Conservation (phyloP, 2,329 filamentous ascomycete genomes). For the Graphilbum fragrans region DNA sequence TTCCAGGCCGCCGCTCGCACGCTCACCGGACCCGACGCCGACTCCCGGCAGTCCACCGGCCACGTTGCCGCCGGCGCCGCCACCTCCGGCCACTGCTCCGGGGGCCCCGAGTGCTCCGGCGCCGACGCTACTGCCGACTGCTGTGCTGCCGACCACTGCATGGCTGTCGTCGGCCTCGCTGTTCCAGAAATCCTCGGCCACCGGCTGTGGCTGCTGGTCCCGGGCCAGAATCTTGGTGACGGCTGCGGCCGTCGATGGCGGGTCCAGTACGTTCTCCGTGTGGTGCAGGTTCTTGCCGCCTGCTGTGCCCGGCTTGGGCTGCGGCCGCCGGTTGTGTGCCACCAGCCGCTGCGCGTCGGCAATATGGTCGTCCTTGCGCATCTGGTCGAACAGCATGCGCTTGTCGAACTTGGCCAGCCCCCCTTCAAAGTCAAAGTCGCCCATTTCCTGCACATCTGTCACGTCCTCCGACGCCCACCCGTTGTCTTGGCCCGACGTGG, state of each 20-base stretch:
- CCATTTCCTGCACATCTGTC: constrained; percentile 84
- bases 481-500: constrained; percentile 41
- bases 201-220: constrained; percentile 17
- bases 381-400: constrained; percentile 79
- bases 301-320: constrained; percentile 53
- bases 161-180: constrained; percentile 58
- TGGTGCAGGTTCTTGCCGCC: constrained; percentile 86
- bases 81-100: neutral
- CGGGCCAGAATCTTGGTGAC: constrained; percentile 11
- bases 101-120: neutral
- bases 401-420: constrained; percentile 94
- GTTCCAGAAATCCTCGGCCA: constrained; percentile 51
- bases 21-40: constrained; percentile 26
- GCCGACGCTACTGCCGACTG: neutral
- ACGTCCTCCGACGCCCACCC: constrained; percentile 96
- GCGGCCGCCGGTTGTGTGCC: constrained; percentile 63
- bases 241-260: constrained; percentile 27
- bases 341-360: constrained; percentile 89
- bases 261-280: constrained; percentile 79
- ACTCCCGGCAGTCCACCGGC: no score
- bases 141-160: constrained; percentile 4
- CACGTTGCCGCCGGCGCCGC: neutral
- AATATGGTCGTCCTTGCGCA: constrained; percentile 75
- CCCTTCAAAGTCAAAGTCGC: constrained; percentile 86
- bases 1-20: constrained; percentile 33